Percentiles rank a stretch among this genome's conserved stretches.
These are phyloP conservation scores for Nitzschia sp. DNA, from an alignment of 108 stramenopile species.

Conservation along the genomic window DNA sequence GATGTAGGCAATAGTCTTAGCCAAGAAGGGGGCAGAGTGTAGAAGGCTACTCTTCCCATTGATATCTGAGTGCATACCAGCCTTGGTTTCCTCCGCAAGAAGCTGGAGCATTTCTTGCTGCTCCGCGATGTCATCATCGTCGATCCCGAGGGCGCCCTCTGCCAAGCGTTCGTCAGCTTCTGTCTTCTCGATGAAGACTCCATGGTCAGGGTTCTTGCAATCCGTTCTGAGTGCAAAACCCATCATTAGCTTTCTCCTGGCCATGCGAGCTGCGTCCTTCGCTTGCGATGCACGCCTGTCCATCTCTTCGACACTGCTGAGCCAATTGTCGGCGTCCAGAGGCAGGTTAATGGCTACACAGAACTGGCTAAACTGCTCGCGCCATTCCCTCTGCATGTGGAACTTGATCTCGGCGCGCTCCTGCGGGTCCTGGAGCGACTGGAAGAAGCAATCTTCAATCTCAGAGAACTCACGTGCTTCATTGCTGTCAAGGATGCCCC, in stretches of 20 bases:
- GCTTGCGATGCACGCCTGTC: constrained; percentile 69
- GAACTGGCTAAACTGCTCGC: constrained; percentile 71
- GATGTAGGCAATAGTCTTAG: constrained; percentile 63
- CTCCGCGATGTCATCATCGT: constrained; percentile 25
- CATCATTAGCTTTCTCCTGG: constrained; percentile 82
- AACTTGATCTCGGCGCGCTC: constrained; percentile 82
- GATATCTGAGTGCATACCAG: constrained; percentile 34
- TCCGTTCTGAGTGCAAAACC: constrained; percentile 72
- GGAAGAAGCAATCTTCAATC: constrained; percentile 69
- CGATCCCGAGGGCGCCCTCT: constrained; percentile 22
- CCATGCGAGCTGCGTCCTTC: constrained; percentile 77
- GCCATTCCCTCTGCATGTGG: constrained; percentile 86
- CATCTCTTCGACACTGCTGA: constrained; percentile 82
- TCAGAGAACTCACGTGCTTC: constrained; percentile 71
- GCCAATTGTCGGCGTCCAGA: constrained; percentile 77
- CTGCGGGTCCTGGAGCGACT: constrained; percentile 52
- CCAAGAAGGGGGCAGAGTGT: constrained; percentile 77
- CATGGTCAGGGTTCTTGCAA: constrained; percentile 61
- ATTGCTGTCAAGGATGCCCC: constrained; percentile 42
- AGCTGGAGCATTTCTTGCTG: constrained; percentile 45
- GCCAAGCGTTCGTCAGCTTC: constrained; percentile 41
- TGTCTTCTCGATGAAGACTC: constrained; percentile 74
- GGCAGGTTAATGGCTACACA: constrained; percentile 64
- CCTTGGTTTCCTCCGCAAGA: constrained; percentile 48
- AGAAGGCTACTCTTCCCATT: constrained; percentile 57